Evolutionary conservation across 2,329 filamentous ascomycete genomes (phyloP), one percentile per base, ranked within the genome.

Genomic region (Magnaporthiopsis incrustans): DNA sequence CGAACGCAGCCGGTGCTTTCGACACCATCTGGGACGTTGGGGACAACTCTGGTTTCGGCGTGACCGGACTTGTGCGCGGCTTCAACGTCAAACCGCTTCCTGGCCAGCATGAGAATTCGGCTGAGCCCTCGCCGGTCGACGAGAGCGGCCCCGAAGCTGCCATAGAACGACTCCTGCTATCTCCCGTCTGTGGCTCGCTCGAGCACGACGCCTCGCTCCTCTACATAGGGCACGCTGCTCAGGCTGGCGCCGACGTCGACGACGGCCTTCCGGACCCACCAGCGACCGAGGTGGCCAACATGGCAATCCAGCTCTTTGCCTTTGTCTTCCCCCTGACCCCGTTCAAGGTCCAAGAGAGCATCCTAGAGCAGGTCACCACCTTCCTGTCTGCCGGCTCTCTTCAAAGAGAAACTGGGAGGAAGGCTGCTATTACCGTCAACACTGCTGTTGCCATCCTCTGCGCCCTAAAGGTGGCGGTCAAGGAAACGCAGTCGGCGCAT

Each of bases 11-110:
- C 1, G 92, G 91, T 7, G 90, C 87, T 3, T 97, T 98, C 71
- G 95, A 99, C 70, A 93, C 88, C 0, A 86, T 99, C 56, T 99
- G 95, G 95, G 94, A 98, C 67, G 85, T 97, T 8, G 90, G 88
- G 11, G 95, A 99, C 74, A 98, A 98, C 72, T 93, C 89, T 70
- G 94, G 93, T 1, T 98, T 97, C 74, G 95, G 96, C 3, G 89
- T 99, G 22, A 96, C 91, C 12, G 91, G 93, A 1, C 79, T 98
- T 27, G 87, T 96, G 1, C 83, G 85, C 27, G 91, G 92, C 0
- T 92, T 95, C 72, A 85, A 89, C 63, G 81, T 92, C 25, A 86
- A 83, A 69, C 85, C 82, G 32, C 81, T 93, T 64, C 87, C 87
- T 18, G 90, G 91, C 33, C 88, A 90, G 70, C 85, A 89, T 65